phyloP scores from a whole-genome alignment of 805 yeast genomes.

The Isabelozyma heimii region DNA sequence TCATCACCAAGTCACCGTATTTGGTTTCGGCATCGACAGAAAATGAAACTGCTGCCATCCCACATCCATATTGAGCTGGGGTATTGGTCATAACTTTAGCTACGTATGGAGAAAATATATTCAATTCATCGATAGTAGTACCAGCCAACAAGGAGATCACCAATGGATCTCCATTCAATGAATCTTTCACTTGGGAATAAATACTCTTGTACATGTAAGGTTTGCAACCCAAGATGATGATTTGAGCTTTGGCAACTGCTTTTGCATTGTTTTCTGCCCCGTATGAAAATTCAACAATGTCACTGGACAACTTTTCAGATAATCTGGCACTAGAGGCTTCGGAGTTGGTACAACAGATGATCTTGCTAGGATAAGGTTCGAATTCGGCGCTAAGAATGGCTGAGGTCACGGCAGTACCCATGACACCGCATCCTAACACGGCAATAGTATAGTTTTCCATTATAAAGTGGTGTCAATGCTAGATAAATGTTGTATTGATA shows the following conservation, averaged over 20 bases:
- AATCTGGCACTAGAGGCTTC: slow-evolving; percentile 36
- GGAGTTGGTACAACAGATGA: slow-evolving; percentile 75
- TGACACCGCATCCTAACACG: slow-evolving; percentile 89
- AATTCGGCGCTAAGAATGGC: slow-evolving; percentile 60
- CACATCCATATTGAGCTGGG: slow-evolving; percentile 89
- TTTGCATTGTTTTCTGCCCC: slow-evolving; percentile 43
- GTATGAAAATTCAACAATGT: slow-evolving; percentile 50
- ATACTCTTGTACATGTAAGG: slow-evolving; percentile 75
- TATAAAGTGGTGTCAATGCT: background rate
- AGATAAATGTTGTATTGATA: too few species aligned
- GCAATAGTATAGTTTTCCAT: slow-evolving; percentile 56
- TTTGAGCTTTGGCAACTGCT: slow-evolving; percentile 64
- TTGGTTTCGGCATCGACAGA: slow-evolving; percentile 45
- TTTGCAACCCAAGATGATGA: slow-evolving; percentile 82
- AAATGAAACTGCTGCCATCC: slow-evolving; percentile 90
- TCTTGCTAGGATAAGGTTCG: slow-evolving; percentile 61
- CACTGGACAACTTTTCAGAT: slow-evolving; percentile 44
- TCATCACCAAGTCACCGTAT: slow-evolving; percentile 47
- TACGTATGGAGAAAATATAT: slow-evolving; percentile 51
- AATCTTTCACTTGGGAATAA: slow-evolving; percentile 46
- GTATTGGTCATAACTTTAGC: slow-evolving; percentile 98
- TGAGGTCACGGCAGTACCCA: slow-evolving; percentile 89
- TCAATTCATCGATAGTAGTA: slow-evolving; percentile 73
- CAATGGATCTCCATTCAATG: slow-evolving; percentile 51
- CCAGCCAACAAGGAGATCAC: slow-evolving; percentile 90